phyloP scores from a whole-genome alignment of 208 protist species.

The Leishmania aethiopica region DNA sequence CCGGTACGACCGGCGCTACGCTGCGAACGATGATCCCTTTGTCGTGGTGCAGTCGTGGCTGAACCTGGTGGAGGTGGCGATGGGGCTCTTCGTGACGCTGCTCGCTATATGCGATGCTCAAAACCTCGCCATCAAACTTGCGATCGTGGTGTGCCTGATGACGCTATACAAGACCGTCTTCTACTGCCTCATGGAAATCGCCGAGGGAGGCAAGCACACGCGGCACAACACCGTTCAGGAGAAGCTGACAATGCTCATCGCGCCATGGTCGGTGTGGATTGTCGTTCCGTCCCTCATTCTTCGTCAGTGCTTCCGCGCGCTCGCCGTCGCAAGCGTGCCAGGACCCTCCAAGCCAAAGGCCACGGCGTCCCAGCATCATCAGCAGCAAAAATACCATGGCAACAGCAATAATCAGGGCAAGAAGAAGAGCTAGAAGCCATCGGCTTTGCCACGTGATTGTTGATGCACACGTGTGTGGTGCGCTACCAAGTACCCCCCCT shows the following conservation, averaged over 20 bases:
- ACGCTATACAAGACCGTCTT: slow-evolving; percentile 85
- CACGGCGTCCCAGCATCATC: background rate
- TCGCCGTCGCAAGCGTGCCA: slow-evolving; percentile 18
- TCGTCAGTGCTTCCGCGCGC: slow-evolving; percentile 40
- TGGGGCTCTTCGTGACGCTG: slow-evolving; percentile 52
- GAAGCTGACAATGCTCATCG: slow-evolving; percentile 48
- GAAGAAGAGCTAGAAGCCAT: slow-evolving; percentile 8
- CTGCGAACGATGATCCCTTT: slow-evolving; percentile 81
- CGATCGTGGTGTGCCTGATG: slow-evolving; percentile 58
- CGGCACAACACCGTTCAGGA: slow-evolving; percentile 62
- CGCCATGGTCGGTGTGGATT: slow-evolving; percentile 74
- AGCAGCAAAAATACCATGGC: background rate
- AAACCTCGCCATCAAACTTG: slow-evolving; percentile 46
- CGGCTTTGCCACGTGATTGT: background rate
- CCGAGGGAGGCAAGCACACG: slow-evolving; percentile 67
- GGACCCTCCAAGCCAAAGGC: slow-evolving; percentile 1
- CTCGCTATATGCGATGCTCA: slow-evolving; percentile 21
- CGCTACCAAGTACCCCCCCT: background rate
- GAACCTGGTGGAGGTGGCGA: slow-evolving; percentile 68
- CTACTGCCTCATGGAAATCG: slow-evolving; percentile 69
- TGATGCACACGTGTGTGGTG: background rate
- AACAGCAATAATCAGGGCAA: slow-evolving; percentile 10
- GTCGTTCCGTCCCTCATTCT: slow-evolving; percentile 54
- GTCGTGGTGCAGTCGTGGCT: slow-evolving; percentile 83
- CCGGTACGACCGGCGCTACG: slow-evolving; percentile 75